Base-by-base conservation (phyloP, 768 basidiomycete species). In the Erythrobasidium yunnanense region DNA sequence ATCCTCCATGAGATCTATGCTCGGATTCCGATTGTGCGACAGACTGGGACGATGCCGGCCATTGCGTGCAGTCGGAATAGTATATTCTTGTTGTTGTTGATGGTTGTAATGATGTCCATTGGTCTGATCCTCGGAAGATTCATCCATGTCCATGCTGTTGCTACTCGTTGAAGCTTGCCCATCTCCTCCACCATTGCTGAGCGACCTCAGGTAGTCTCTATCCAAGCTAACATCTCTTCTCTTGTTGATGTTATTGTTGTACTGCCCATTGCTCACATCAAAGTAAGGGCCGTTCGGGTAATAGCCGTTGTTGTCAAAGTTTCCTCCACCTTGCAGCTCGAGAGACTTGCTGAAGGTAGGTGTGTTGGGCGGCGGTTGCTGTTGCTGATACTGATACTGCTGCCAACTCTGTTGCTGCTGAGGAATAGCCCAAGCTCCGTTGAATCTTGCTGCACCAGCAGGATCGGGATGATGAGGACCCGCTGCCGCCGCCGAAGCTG, bases 361-460 rank as follows among this genome's bases (percentile, higher is more conserved):
- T 11, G 60, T 63, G 32, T 63, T 63, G 17, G 60, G 60, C 22
- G 60, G 60, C 11, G 60, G 60, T 46, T 58, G 56, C 25, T 52
- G 50, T 23, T 52, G 50, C 18, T 52, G 29, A 8, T 22, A 25
- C 38, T 42, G 38, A n/a, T 22, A 20, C 22, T 11, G 50, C 50
- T 52, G 20, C 50, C 22, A 13, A 8, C 25, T 11, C 11, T 52
- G 50, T 11, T 22, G 50, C 11, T 52, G 50, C 11, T 52, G 50
- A 8, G 13, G 38, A 13, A 25, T 23, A 15, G 50, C 13, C 54
- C 54, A 8, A 34, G 35, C 4, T 55, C 27, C 25, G 35, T 20
- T 34, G 54, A 20, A 2, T 34, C 54, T 23, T 47, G 56, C 56
- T 49, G 56, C 13, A 2, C 25, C 8, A 6, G 33, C 56, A 46